Conservation (phyloP, 2,329 filamentous ascomycete genomes). For the Ceratocystis cacaofunesta region DNA sequence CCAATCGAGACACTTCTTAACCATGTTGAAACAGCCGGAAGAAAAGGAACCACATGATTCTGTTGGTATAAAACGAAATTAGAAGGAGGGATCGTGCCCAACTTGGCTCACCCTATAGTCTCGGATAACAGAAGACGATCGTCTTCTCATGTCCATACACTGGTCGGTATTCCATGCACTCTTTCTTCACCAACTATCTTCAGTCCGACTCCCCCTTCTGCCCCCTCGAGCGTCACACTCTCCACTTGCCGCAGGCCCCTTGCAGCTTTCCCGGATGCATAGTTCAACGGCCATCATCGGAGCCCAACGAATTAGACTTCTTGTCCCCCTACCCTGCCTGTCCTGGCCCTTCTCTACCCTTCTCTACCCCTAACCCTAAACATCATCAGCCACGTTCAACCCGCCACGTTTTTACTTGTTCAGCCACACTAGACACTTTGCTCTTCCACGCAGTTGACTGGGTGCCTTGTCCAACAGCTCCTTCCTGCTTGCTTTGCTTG, state of each 20-base stretch:
- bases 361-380: too few species aligned
- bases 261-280: background rate
- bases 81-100: background rate
- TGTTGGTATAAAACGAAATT: background rate
- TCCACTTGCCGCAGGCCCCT: conserved; percentile 1
- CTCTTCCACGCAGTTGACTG: conserved; percentile 14
- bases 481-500: background rate
- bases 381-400: too few species aligned
- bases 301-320: background rate
- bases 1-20: background rate
- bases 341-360: too few species aligned
- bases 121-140: too few species aligned
- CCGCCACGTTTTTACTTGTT: background rate
- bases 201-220: background rate
- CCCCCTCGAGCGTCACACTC: background rate
- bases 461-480: conserved; percentile 9
- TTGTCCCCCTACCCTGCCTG: background rate
- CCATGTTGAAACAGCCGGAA: background rate
- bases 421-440: background rate
- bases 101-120: too few species aligned
- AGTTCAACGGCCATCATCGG: background rate
- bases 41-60: background rate
- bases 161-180: background rate
- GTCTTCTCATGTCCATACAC: too few species aligned
- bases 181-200: background rate